Evolutionary conservation across 768 basidiomycete genomes (phyloP), one percentile per base, ranked within the genome.

Genomic region (Calocera viscosa): DNA sequence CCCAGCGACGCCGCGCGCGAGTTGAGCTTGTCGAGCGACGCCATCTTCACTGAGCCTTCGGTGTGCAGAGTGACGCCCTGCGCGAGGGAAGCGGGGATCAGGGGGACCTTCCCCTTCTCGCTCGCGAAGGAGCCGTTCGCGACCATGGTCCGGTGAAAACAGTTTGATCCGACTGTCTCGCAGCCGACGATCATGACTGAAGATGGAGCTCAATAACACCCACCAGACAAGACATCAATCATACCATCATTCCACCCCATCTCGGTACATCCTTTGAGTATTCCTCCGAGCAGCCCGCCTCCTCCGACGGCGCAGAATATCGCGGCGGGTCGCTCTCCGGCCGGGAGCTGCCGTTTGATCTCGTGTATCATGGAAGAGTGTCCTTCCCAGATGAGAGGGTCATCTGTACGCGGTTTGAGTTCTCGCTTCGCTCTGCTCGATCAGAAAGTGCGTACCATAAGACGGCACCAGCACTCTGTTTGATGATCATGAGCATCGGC

Each of bases 261-360:
- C 1, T 72, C 73, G 64, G 79, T 79, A 71, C 87, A 89, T 22
- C 89, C 89, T 3, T 79, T 75, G 39, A 89, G 82, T 53, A 90
- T 76, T 0, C 90, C 90, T 8, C 85, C 87, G 1, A 88, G 75
- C 0, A 91, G 76, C 0, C 89, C 88, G 0, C 81, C 89, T 0
- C 89, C 89, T 38, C 90, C 90, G 11, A 90, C 87, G 65, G 85
- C 85, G 72, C 89, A 90, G 68, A 90, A 84, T 43, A 91, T 84
- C 0, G 87, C 88, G 67, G 85, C 83, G 2, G 89, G 89, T 70
- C 81, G 82, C 0, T 70, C 68, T 14, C 30, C 68, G 8, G 49
- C 16, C 0, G 75, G 74, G 3, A 90, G 76, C 69, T 89, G 86
- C 12, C 73, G 71, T 19, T 77, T 73, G 47, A 89, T 83, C 72